These are phyloP conservation scores for Aquilaria yunnanensis DNA, from an alignment of 345 rosid species.

Conservation along the genomic window DNA sequence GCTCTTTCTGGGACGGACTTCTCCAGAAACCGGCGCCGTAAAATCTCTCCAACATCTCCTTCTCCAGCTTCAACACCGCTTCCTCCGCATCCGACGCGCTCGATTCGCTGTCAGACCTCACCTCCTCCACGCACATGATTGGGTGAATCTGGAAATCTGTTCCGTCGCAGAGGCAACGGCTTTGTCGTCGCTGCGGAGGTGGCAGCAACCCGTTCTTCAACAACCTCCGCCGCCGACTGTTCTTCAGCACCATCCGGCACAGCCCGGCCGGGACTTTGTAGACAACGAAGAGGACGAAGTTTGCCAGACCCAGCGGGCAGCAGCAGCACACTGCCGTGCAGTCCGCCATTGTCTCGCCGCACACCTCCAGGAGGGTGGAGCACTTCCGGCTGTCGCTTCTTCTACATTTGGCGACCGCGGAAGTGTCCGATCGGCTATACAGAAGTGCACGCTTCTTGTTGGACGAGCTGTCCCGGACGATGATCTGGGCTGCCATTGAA, in stretches of 20 bases:
- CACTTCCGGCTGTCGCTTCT: conserved; percentile 10
- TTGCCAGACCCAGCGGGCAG: conserved; percentile 52
- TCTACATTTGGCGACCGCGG: neutral
- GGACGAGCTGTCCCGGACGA: too few relatives aligned
- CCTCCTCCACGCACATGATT: conserved; percentile 17
- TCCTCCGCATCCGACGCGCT: conserved; percentile 12
- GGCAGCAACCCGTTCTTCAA: conserved; percentile 27
- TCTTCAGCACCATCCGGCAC: conserved; percentile 36
- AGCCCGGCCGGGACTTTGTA: conserved; percentile 54
- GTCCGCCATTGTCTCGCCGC: conserved; percentile 63
- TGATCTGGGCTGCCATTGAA: too few relatives aligned
- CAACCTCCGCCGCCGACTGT: conserved; percentile 26
- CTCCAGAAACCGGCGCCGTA: conserved; percentile 65
- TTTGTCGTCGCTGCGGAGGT: conserved; percentile 15
- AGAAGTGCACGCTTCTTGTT: too few relatives aligned
- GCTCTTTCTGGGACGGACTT: conserved; percentile 50
- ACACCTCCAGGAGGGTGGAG: conserved; percentile 23
- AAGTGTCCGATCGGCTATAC: conserved; percentile 9
- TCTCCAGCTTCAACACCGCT: conserved; percentile 33
- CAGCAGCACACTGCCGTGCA: conserved; percentile 77
- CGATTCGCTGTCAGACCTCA: neutral
- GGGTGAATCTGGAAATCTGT: conserved; percentile 26
- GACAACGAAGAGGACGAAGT: conserved; percentile 45
- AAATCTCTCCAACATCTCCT: conserved; percentile 63
- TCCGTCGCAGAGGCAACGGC: conserved; percentile 16